Conservation (phyloP, 2,329 filamentous ascomycete species). For the Monosporascus ibericus region DNA sequence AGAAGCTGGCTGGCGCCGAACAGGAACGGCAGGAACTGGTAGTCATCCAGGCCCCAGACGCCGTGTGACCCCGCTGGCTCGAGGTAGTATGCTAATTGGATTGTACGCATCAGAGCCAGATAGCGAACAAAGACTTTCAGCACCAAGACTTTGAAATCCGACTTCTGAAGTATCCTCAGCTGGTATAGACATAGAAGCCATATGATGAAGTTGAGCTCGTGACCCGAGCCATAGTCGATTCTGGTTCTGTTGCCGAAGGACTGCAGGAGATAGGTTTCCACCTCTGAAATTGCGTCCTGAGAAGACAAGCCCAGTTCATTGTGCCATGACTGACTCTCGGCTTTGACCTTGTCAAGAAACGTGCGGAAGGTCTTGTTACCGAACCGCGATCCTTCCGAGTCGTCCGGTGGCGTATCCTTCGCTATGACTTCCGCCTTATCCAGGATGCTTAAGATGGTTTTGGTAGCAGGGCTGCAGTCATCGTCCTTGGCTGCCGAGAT, state of each 20-base stretch:
- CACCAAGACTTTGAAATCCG: constrained; percentile 68
- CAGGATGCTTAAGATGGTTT: constrained; percentile 63
- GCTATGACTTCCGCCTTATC: constrained; percentile 63
- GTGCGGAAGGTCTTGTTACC: constrained; percentile 87
- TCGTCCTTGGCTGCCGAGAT: constrained; percentile 54
- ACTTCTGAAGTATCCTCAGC: constrained; percentile 54
- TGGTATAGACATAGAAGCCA: constrained; percentile 95
- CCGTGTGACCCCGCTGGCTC: constrained; percentile 96
- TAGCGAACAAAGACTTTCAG: constrained; percentile 78
- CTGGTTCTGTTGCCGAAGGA: constrained; percentile 80
- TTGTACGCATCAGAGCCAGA: constrained; percentile 74
- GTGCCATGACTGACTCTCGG: constrained; percentile 58
- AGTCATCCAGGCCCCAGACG: constrained; percentile 96
- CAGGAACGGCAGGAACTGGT: constrained; percentile 93
- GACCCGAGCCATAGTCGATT: constrained; percentile 95
- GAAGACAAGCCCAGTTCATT: constrained; percentile 46
- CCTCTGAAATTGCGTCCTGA: constrained; percentile 56
- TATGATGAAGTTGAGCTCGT: constrained; percentile 94
- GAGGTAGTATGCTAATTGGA: constrained; percentile 92
- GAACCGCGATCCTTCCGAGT: constrained; percentile 84
- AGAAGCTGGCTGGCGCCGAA: constrained; percentile 89
- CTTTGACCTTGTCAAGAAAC: constrained; percentile 66
- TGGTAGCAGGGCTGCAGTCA: constrained; percentile 53
- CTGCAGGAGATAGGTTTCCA: constrained; percentile 73
- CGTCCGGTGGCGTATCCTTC: constrained; percentile 66